Percentiles rank a stretch among this genome's conserved stretches.
Evolutionary conservation across 2,329 filamentous ascomycete genomes (phyloP).

Genomic region (Fusarium papillatum): DNA sequence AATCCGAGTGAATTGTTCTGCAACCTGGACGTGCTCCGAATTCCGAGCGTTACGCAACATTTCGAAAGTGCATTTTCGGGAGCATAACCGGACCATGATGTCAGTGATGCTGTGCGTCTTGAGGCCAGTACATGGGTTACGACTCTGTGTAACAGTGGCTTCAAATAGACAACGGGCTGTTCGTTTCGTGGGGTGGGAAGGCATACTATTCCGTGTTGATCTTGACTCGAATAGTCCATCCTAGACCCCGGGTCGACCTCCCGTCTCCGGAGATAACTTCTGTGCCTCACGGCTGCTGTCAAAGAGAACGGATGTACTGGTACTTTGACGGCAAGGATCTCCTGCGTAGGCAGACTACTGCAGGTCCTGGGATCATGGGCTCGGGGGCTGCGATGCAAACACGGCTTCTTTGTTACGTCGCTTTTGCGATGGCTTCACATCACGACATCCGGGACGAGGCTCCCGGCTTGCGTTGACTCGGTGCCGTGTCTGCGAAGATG

Average conservation of each 20-base stretch:
- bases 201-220: not conserved
- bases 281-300: not conserved
- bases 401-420: not conserved
- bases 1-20: not conserved
- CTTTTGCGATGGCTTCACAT: not conserved
- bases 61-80: not conserved
- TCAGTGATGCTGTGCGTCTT: not conserved
- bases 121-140: not conserved
- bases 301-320: not conserved
- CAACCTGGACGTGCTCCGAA: constrained; percentile 1
- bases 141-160: not conserved
- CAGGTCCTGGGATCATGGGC: constrained; percentile 34
- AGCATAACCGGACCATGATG: not conserved
- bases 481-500: not conserved
- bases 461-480: not conserved
- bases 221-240: not conserved
- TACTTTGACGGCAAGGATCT: not conserved
- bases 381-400: constrained; percentile 1
- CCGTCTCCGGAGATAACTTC: not conserved
- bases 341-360: constrained; percentile 29
- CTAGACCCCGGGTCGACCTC: not conserved
- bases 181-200: not conserved
- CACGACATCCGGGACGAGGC: not conserved
- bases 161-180: not conserved
- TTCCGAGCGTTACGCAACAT: constrained; percentile 25